Conservation (phyloP, 2,329 filamentous ascomycete species). For the Colletotrichum sp. region DNA sequence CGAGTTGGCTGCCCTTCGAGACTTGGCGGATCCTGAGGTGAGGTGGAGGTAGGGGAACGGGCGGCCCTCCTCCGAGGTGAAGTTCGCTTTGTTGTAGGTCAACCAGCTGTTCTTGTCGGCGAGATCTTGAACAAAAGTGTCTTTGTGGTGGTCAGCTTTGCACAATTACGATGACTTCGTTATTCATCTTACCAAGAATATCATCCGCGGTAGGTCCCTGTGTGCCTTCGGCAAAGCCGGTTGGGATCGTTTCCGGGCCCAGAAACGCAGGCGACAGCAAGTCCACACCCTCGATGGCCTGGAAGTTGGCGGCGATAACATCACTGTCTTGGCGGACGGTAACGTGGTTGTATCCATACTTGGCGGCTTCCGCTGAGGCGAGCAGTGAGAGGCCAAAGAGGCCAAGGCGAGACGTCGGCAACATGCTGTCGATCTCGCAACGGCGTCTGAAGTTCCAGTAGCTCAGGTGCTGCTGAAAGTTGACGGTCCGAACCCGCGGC, state of each 20-base stretch:
- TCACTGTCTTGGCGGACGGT: conserved; percentile 16
- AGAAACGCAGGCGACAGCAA: conserved; percentile 31
- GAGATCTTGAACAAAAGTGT: conserved; percentile 25
- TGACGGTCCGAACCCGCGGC: background rate
- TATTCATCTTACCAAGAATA: background rate
- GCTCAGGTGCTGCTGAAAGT: background rate
- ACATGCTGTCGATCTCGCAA: background rate
- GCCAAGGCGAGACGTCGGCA: background rate
- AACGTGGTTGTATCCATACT: conserved; percentile 22
- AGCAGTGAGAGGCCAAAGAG: conserved; percentile 16
- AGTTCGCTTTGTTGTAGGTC: conserved; percentile 26
- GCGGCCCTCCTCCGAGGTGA: conserved; percentile 27
- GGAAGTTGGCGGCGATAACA: conserved; percentile 12
- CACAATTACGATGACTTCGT: rapidly evolving
- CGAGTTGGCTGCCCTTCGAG: conserved; percentile 14
- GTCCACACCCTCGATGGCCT: conserved; percentile 21
- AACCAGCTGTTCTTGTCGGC: conserved; percentile 28
- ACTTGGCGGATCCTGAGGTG: background rate
- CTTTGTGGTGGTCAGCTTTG: background rate
- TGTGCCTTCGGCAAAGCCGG: conserved; percentile 30
- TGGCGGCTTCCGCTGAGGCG: conserved; percentile 2
- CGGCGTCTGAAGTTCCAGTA: background rate
- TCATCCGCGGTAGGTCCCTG: conserved; percentile 29
- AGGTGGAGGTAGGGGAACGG: conserved; percentile 26
- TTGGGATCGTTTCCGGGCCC: conserved; percentile 25